These are phyloP conservation scores for Xylariaceae sp. DNA, from an alignment of 2,329 filamentous ascomycete genomes.

Conservation along the genomic window DNA sequence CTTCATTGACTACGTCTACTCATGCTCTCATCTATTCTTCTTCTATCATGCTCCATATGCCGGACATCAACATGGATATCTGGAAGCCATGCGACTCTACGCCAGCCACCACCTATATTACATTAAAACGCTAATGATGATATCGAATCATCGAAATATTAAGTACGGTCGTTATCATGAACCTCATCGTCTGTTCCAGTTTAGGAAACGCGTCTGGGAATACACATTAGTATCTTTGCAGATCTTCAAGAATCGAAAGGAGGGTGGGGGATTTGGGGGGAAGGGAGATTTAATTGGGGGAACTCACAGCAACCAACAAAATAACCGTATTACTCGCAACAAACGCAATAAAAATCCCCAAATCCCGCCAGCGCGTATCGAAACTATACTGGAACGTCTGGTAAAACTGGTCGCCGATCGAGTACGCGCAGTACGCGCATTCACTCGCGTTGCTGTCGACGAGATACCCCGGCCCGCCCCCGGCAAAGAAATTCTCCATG, in stretches of 20 bases:
- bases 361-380: slow-evolving; percentile 68
- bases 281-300: not conserved
- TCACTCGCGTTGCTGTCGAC: slow-evolving; percentile 57
- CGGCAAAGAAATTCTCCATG: slow-evolving; percentile 64
- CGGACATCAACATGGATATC: no score
- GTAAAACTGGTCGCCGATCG: slow-evolving; percentile 76
- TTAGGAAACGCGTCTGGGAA: slow-evolving; percentile 45
- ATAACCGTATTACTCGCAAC: slow-evolving; percentile 71
- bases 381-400: slow-evolving; percentile 61
- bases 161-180: no score
- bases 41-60: no score
- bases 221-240: slow-evolving; percentile 10
- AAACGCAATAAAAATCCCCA: slow-evolving; percentile 74
- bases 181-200: slow-evolving; percentile 47
- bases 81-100: no score
- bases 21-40: no score
- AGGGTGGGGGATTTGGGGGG: not conserved
- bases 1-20: no score
- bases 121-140: no score
- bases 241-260: not conserved
- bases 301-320: slow-evolving; percentile 47
- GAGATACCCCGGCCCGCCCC: slow-evolving; percentile 67
- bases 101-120: no score
- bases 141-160: no score
- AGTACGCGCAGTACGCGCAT: slow-evolving; percentile 80